Evolutionary conservation across 345 rosid genomes (phyloP).

Genomic region (Microthlaspi erraticum): DNA sequence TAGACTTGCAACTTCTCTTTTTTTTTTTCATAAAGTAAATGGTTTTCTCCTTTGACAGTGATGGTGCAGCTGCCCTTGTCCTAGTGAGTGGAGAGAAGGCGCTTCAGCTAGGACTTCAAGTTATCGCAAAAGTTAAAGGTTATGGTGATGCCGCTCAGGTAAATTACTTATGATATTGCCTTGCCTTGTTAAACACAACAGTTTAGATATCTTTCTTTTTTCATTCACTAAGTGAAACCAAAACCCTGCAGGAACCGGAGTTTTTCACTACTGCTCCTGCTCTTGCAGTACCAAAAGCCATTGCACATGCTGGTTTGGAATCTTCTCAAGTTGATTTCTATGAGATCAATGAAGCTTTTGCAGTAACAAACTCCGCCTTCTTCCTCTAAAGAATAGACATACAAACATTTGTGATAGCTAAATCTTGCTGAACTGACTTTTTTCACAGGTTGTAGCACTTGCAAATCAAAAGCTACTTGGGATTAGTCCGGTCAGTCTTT

Average conservation of each 20-base stretch:
- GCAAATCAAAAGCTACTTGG: conserved; percentile 86
- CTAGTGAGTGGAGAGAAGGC: conserved; percentile 91
- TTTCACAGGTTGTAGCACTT: conserved; percentile 86
- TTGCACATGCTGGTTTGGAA: conserved; percentile 76
- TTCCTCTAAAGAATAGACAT: conserved; percentile 4
- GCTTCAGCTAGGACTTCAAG: conserved; percentile 73
- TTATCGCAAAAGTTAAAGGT: conserved; percentile 80
- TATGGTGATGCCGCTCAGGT: conserved; percentile 99
- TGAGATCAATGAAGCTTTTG: conserved; percentile 98
- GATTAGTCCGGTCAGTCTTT: conserved; percentile 66
- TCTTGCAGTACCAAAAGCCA: conserved; percentile 93
- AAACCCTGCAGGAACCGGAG: conserved; percentile 79
- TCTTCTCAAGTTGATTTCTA: conserved; percentile 89
- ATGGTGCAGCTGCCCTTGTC: conserved; percentile 96
- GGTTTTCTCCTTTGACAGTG: conserved; percentile 52
- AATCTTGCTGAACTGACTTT: neutral
- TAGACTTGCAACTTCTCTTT: conserved; percentile 13
- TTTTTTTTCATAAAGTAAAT: neutral
- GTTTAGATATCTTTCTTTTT: conserved; percentile 21
- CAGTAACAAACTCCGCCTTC: conserved; percentile 56
- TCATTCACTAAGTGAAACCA: conserved; percentile 22
- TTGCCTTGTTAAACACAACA: neutral
- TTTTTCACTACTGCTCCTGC: conserved; percentile 95
- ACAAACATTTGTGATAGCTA: neutral
- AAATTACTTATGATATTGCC: conserved; percentile 3